These are phyloP conservation scores for Gossypium arboreum DNA, from an alignment of 345 rosid species.

Conservation along the genomic window DNA sequence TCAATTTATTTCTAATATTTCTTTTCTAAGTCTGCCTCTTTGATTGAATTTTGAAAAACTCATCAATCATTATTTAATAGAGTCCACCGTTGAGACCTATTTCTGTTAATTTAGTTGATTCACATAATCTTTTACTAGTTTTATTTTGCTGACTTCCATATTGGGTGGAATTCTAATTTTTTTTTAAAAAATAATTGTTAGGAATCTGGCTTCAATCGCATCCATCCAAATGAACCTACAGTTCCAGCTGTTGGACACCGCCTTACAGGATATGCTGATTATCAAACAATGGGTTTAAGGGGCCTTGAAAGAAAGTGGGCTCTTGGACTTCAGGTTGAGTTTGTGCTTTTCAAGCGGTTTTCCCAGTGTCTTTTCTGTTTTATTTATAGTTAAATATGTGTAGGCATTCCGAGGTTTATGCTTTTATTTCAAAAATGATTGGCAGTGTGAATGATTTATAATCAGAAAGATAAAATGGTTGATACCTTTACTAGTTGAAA, in stretches of 20 bases:
- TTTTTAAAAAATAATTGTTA: conserved; percentile 18
- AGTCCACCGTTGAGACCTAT: neutral
- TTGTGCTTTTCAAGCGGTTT: neutral
- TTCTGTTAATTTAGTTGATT: neutral
- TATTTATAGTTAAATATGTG: neutral
- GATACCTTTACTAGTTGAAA: neutral
- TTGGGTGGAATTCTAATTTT: neutral
- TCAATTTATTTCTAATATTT: neutral
- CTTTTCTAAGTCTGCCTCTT: neutral
- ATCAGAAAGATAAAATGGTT: conserved; percentile 19
- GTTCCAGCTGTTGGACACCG: conserved; percentile 56
- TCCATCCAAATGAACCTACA: conserved; percentile 56
- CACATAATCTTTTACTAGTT: neutral
- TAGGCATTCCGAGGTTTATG: neutral
- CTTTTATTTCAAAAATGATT: neutral
- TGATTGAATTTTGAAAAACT: neutral
- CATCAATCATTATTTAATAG: neutral
- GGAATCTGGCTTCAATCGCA: conserved; percentile 66
- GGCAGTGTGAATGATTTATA: neutral
- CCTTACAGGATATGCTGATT: conserved; percentile 65
- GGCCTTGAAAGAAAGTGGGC: conserved; percentile 84
- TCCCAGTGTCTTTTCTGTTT: neutral
- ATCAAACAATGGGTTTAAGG: conserved; percentile 60
- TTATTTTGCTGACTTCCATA: neutral
- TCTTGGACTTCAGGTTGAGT: conserved; percentile 85